Conservation (phyloP, 129 eudicot species). For the Pittosporum tobira region DNA sequence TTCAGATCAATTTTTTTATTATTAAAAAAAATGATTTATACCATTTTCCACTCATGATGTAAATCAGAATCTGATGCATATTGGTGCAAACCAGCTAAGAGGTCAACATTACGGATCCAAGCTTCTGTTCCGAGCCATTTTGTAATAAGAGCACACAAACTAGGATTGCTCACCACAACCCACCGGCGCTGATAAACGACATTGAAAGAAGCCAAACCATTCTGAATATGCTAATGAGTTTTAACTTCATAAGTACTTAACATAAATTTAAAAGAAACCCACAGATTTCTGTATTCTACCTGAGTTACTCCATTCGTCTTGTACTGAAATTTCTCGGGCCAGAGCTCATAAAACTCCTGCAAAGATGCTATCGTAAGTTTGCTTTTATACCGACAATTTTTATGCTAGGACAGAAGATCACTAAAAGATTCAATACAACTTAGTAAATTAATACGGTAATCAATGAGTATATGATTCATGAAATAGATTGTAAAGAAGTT, state of each 20-base stretch:
- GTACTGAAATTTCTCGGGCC: constrained; percentile 58
- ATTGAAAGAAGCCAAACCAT: constrained; percentile 10
- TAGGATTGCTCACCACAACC: constrained; percentile 64
- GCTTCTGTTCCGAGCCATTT: constrained; percentile 56
- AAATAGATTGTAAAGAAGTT: background rate
- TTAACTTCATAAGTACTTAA: background rate
- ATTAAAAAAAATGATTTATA: background rate
- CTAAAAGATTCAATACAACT: background rate
- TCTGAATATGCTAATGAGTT: constrained; percentile 5
- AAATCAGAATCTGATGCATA: constrained; percentile 41
- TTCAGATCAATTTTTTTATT: background rate
- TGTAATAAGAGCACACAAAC: constrained; percentile 37
- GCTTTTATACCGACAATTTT: background rate
- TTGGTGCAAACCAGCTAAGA: constrained; percentile 30
- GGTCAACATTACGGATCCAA: constrained; percentile 46
- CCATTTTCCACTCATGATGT: constrained; percentile 43
- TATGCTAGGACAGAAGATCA: background rate
- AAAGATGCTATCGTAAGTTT: constrained; percentile 13
- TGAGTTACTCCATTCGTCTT: constrained; percentile 62
- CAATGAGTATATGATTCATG: background rate
- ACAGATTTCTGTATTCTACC: constrained; percentile 20
- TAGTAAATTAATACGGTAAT: background rate
- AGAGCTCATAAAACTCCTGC: constrained; percentile 51
- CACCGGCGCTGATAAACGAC: constrained; percentile 45
- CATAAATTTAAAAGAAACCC: background rate